Base-by-base conservation (phyloP, 1,284 basidiomycete genomes). In the Austroboletus niveus region DNA sequence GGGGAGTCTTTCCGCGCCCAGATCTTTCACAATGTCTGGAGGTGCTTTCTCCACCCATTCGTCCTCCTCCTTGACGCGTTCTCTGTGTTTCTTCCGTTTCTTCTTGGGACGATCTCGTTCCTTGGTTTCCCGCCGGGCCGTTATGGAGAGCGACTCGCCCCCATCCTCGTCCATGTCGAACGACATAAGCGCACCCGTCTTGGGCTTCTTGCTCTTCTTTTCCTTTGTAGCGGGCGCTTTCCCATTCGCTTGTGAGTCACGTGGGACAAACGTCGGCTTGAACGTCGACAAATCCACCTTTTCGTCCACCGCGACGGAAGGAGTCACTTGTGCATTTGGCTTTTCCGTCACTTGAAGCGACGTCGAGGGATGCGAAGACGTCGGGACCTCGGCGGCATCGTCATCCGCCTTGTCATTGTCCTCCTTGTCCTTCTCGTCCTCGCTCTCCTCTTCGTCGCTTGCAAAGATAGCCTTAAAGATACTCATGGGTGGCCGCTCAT, bases 391-490 rank as follows among this genome's bases (percentile, higher is more conserved):
- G 17, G 60, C 60, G 2, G 68, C 66, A 10, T 40, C 12, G n/a
- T 31, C 40, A 8, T 41, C 40, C 17, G 8, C 40, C 61, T 51
- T 64, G 57, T 36, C 65, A 58, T 48, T 71, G 72, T 17, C 76
- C 10, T 40, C 20, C 17, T 22, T 22, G 5, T 39, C 38, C 2
- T 89, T 88, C 1, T 82, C 82, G 17, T 84, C 39, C 10, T 24
- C 87, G 20, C 82, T 84, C 44, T 87, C 87, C 62, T 93, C 90
- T 46, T 91, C 89, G 56, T 94, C 92, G 65, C 89, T 92, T 7
- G 91, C 92, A 66, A 94, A 95, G 55, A 95, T 94, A 1, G 92
- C 93, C 68, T 96, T 96, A 78, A 98, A 98, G 38, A 98, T 85
- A 63, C 95, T 91, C 78, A 94, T 90, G 3, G 85, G 75, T 2